Base-by-base conservation (phyloP, 352 stramenopile genomes). In the Globisporangium alternatum region DNA sequence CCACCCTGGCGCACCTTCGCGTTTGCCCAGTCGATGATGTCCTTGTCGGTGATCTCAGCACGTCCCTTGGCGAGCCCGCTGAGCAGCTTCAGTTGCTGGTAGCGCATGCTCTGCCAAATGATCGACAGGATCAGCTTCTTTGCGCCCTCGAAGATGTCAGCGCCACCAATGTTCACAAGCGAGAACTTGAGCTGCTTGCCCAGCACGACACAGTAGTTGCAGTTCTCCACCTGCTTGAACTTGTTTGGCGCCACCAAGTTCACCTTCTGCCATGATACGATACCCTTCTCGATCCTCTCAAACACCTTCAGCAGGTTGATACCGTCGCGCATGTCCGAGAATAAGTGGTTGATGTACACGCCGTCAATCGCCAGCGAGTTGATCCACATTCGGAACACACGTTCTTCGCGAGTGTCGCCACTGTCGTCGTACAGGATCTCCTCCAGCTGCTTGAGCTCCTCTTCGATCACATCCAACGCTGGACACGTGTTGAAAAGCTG, bases 61-160 rank as follows among this genome's bases (percentile, higher is more conserved):
- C 68, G 65, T 22, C 75, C 68, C 10, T 77, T 74, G 0, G 79
- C 77, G 9, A 95, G 62, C 5, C 80, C 75, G 35, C 82, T 89
- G 56, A 96, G 65, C 25, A 97, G 75, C 57, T 95, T 91, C 28
- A 98, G 69, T 56, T 95, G 91, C 68, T 97, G 89, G 72, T 94
- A 81, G 39, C 93, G 83, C 93, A 98, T 98, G 64, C 91, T 90
- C 76, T 98, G 93, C 93, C 91, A 98, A 39, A 98, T 95, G 39
- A 98, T 90, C 53, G 89, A 96, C 52, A 98, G 66, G 52, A 97
- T 97, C 64, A 98, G 80, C 73, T 98, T 98, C 70, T 95, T 95
- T 49, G 96, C 96, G 53, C 83, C 87, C 68, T 97, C 91, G 35
- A 89, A 94, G 55, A 98, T 98, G 71, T 98, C 93, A 0, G 93